Conservation (phyloP, 139 green algal species). For the Edaphochlamys debaryana region DNA sequence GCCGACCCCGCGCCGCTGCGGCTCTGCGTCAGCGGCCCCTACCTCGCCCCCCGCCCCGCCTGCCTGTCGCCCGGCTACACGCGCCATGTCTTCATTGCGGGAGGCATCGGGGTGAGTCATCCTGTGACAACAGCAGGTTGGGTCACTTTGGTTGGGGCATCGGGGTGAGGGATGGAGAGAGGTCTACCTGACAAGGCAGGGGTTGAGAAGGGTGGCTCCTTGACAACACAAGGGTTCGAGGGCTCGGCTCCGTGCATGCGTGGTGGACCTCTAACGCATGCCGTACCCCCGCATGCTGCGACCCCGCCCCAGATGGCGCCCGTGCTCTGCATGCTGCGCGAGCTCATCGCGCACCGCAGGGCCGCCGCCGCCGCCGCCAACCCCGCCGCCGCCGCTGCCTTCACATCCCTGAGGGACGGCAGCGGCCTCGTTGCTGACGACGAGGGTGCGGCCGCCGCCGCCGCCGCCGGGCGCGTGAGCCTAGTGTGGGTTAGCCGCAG, state of each 20-base stretch:
- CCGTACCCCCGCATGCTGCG: no score
- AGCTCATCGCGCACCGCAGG: conserved; percentile 15
- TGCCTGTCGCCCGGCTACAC: neutral
- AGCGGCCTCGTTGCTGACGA: neutral
- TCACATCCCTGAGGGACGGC: no score
- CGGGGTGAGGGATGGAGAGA: no score
- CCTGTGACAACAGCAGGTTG: neutral
- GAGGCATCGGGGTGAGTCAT: conserved; percentile 29
- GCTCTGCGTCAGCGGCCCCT: conserved; percentile 37
- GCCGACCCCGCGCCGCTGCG: neutral
- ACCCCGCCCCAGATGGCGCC: neutral
- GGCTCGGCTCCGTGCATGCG: no score
- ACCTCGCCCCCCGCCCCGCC: neutral
- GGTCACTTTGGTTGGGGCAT: neutral
- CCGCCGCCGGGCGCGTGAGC: neutral
- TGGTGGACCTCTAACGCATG: no score
- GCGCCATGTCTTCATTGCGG: conserved; percentile 16
- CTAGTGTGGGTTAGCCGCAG: conserved; percentile 24
- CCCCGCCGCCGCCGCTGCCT: no score
- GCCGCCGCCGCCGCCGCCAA: neutral
- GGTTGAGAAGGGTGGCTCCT: no score
- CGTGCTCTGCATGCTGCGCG: conserved; percentile 16
- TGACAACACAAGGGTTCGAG: no score
- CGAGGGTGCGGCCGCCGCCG: no score
- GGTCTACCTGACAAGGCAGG: no score